A percentile compares a stretch with the other conserved stretches of the same genome.
phyloP scores from a whole-genome alignment of 306 rosid species.

The Sicyos baderoa region DNA sequence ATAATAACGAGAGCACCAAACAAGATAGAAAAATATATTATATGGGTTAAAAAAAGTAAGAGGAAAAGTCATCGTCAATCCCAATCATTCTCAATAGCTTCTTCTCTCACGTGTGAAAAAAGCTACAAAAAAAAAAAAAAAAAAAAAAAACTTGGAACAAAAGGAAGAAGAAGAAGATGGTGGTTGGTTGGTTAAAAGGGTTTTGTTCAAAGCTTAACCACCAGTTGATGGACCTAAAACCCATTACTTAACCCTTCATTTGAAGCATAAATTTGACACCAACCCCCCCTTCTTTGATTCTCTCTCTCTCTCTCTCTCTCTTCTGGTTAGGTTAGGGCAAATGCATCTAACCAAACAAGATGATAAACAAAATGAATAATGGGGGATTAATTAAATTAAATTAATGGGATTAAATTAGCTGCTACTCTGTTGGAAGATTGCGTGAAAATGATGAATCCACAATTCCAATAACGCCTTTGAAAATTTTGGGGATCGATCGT shows the following conservation, averaged over 20 bases:
- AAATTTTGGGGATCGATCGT: background rate
- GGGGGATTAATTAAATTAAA: background rate
- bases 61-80: conserved; percentile 33
- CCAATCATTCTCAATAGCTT: conserved; percentile 39
- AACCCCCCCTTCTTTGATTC: background rate
- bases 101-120: conserved; percentile 23
- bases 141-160: too few species aligned
- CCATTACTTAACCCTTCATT: conserved; percentile 24
- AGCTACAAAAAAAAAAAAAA: too few species aligned
- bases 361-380: background rate
- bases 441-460: background rate
- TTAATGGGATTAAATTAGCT: background rate
- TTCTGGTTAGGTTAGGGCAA: conserved; percentile 18
- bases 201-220: conserved; percentile 33
- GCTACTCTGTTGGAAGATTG: background rate
- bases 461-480: background rate
- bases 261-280: conserved; percentile 31
- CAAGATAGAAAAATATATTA: too few species aligned
- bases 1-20: conserved; percentile 6
- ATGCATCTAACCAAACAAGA: conserved; percentile 1
- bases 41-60: too few species aligned
- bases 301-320: conserved; percentile 8
- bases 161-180: conserved; percentile 19
- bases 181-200: conserved; percentile 29
- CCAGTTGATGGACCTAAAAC: too few species aligned